Conservation (phyloP, 1,139 yeast species). For the Sugiyamaella sp. region DNA sequence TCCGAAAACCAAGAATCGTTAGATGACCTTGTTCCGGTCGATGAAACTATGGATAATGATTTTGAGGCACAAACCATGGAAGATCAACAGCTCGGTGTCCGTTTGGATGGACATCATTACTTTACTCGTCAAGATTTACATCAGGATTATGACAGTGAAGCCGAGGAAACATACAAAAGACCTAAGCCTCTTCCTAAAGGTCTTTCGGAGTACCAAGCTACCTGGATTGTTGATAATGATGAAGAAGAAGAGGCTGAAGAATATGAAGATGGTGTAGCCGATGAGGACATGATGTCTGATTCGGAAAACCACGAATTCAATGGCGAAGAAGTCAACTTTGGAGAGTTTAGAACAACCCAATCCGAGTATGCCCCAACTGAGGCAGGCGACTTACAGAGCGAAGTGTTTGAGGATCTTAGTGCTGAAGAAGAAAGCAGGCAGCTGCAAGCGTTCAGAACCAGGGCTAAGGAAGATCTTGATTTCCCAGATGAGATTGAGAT, state of each 20-base stretch:
- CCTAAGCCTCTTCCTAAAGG: constrained; percentile 70
- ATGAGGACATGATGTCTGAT: constrained; percentile 43
- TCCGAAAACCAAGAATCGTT: constrained; percentile 62
- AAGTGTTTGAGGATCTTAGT: constrained; percentile 70
- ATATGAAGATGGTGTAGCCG: constrained; percentile 56
- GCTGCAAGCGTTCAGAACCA: constrained; percentile 63
- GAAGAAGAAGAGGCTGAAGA: constrained; percentile 45
- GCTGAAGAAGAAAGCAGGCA: constrained; percentile 86
- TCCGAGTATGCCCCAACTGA: constrained; percentile 49
- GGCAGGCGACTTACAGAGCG: constrained; percentile 53
- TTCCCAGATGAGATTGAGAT: constrained; percentile 96
- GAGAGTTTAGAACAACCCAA: constrained; percentile 28
- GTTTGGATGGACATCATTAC: constrained; percentile 72
- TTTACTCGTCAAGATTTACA: constrained; percentile 48
- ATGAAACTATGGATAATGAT: constrained; percentile 50
- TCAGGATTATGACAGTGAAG: constrained; percentile 33
- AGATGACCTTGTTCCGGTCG: constrained; percentile 64
- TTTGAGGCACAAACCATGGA: constrained; percentile 30
- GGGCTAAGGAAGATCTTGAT: constrained; percentile 82
- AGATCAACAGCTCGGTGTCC: constrained; percentile 57
- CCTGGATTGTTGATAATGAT: constrained; percentile 79
- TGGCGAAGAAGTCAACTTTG: constrained; percentile 20
- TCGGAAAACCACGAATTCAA: constrained; percentile 33
- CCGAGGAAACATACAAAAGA: constrained; percentile 36
- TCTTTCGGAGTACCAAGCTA: constrained; percentile 90